phyloP scores from a whole-genome alignment of 306 rosid species.

The Dalbergia cochinchinensis region DNA sequence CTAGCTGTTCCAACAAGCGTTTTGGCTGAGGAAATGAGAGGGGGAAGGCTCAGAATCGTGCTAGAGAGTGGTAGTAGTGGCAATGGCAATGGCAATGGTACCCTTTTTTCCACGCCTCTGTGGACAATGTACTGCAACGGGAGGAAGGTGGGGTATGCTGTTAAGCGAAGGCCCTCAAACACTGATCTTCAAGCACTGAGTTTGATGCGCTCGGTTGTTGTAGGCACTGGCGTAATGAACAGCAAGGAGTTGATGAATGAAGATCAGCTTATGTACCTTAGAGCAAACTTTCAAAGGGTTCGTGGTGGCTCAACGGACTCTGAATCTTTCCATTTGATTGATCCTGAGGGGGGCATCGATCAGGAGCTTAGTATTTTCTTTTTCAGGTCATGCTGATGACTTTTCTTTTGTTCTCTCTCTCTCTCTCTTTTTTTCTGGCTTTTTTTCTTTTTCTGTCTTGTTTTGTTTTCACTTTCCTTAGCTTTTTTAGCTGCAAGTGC shows the following conservation, averaged over 20 bases:
- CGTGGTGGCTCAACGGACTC: slow-evolving; percentile 71
- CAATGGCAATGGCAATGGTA: neutral
- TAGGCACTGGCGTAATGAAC: slow-evolving; percentile 69
- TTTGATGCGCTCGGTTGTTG: slow-evolving; percentile 59
- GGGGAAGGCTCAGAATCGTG: slow-evolving; percentile 72
- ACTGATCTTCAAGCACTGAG: slow-evolving; percentile 59
- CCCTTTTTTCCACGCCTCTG: slow-evolving; percentile 65
- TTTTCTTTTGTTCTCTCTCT: neutral
- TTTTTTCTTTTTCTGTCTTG: neutral
- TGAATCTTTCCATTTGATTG: slow-evolving; percentile 83
- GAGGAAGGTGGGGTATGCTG: slow-evolving; percentile 72
- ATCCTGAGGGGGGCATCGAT: slow-evolving; percentile 67
- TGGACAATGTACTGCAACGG: slow-evolving; percentile 87
- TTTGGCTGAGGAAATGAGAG: slow-evolving; percentile 83
- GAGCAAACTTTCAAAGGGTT: slow-evolving; percentile 77
- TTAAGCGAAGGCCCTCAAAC: slow-evolving; percentile 54
- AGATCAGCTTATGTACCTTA: slow-evolving; percentile 67
- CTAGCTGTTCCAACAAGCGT: slow-evolving; percentile 66
- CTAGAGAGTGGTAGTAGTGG: slow-evolving; percentile 47
- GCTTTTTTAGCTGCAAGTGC: neutral
- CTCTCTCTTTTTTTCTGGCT: no score
- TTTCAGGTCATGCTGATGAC: slow-evolving; percentile 48
- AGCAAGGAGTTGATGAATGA: slow-evolving; percentile 38
- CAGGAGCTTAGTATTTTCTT: slow-evolving; percentile 90
- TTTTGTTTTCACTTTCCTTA: neutral